Percentiles rank a stretch among this genome's conserved stretches.
Evolutionary conservation across 768 basidiomycete genomes (phyloP).

Genomic region (Trametes elegans): DNA sequence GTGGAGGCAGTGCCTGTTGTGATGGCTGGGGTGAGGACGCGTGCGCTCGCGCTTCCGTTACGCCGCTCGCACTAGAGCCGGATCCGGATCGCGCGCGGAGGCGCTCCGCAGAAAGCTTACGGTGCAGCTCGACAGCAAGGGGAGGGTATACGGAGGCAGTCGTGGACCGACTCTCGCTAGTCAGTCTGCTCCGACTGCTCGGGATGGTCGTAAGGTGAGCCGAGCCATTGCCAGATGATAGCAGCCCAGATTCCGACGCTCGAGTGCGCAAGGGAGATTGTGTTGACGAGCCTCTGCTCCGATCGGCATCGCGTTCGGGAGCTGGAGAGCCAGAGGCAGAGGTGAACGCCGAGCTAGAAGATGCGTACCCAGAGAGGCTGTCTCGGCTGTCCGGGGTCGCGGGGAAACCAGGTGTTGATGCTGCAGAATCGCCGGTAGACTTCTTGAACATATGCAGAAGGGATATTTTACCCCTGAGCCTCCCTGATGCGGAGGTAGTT

Average conservation of each 20-base stretch:
- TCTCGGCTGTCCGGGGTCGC: conserved; percentile 19
- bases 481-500: conserved; percentile 34
- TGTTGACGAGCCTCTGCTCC: neutral
- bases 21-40: neutral
- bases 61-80: conserved; percentile 12
- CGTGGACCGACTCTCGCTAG: conserved; percentile 16
- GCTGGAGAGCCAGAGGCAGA: conserved; percentile 25
- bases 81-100: conserved; percentile 18
- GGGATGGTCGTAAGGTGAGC: conserved; percentile 7
- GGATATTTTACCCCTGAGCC: conserved; percentile 69
- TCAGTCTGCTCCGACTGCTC: conserved; percentile 22
- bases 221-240: conserved; percentile 6
- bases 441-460: conserved; percentile 75
- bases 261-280: conserved; percentile 14
- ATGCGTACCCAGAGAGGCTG: conserved; percentile 20
- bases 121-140: conserved; percentile 23
- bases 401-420: conserved; percentile 20
- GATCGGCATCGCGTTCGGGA: conserved; percentile 15
- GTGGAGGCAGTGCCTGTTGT: neutral
- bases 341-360: conserved; percentile 23
- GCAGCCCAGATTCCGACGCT: conserved; percentile 9
- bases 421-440: conserved; percentile 32
- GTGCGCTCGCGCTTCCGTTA: neutral
- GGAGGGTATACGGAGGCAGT: conserved; percentile 7
- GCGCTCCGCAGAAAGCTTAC: conserved; percentile 24